A percentile compares a stretch with the other conserved stretches of the same genome.
Evolutionary conservation across 2,329 filamentous ascomycete genomes (phyloP).

Genomic region (Raffaelea deltoideospora): DNA sequence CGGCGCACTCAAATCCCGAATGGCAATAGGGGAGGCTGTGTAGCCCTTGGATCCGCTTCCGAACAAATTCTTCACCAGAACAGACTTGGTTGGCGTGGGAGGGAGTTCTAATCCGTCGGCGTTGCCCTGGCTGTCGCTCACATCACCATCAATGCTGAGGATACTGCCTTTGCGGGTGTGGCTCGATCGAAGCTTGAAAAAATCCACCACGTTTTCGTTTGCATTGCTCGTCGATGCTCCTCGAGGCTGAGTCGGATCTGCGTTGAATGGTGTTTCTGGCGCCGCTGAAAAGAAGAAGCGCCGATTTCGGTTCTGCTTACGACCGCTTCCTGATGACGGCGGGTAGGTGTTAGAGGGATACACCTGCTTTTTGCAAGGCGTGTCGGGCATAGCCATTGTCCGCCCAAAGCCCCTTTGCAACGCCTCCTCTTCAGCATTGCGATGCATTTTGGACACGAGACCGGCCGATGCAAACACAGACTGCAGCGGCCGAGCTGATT

Average conservation of each 20-base stretch:
- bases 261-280: conserved; percentile 69
- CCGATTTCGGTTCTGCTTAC: conserved; percentile 38
- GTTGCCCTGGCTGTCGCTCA: conserved; percentile 19
- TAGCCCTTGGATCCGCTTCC: conserved; percentile 7
- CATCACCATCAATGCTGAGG: conserved; percentile 64
- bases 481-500: conserved; percentile 59
- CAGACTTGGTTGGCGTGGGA: conserved; percentile 80
- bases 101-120: conserved; percentile 55
- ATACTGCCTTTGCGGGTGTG: conserved; percentile 50
- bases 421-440: conserved; percentile 56
- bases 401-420: conserved; percentile 29
- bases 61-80: conserved; percentile 22
- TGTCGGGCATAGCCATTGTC: conserved; percentile 71
- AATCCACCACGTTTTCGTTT: conserved; percentile 34
- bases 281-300: conserved; percentile 52
- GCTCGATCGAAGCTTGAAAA: conserved; percentile 42
- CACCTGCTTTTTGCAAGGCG: conserved; percentile 79
- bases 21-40: conserved; percentile 9
- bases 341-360: conserved; percentile 55
- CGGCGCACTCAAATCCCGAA: conserved; percentile 3
- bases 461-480: conserved; percentile 90
- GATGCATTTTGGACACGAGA: conserved; percentile 86
- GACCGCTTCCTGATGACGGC: conserved; percentile 41
- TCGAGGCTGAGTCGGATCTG: conserved; percentile 27
- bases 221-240: conserved; percentile 18